Base-by-base conservation (phyloP, 352 stramenopile genomes). In the Pythium rishiriense region DNA sequence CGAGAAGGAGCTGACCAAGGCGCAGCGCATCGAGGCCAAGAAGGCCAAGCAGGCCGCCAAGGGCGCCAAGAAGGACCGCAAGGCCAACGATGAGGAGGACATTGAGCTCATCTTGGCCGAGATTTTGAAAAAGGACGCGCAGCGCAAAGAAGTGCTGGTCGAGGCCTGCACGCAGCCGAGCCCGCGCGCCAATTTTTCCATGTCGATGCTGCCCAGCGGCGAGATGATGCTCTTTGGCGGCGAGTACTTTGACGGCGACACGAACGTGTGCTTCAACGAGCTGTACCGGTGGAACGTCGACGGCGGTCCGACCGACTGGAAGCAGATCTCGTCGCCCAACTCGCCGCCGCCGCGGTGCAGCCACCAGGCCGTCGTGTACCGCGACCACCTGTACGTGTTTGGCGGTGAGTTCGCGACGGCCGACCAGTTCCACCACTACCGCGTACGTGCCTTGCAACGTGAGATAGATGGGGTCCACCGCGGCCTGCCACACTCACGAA, bases 351-450 rank as follows among this genome's bases (percentile, higher is more conserved):
- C 96, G 8, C 81, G 97, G 61, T 99, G 97, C 78, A 97, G 94
- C 39, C 97, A 99, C 80, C 97, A 98, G 49, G 78, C 82, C 25
- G 95, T 97, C 7, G 91, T 97, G 31, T 98, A 96, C 74, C 89
- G 97, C 68, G 91, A 99, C 72, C 81, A 94, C 49, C 65, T 99
- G 3, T 99, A 99, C 67, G 82, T 99, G 5, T 98, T 99, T 76
- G 97, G 97, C 49, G 97, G 97, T 26, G 97, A 99, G 74, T 96
- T 98, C 59, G 96, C 95, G 3, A 98, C 92, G 7, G 88, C 91
- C 1, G 94, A 99, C 62, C 91, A 99, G 74, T 99, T 99, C 80
- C 91, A 99, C 78, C 97, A 99, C 81, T 99, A 99, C 76, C 69
- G 88, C 25, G 77, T 86, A 69, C 52, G 68, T 78, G n/a, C 4